Conservation (phyloP, 805 yeast genomes). For the Wickerhamiella qilinensis region DNA sequence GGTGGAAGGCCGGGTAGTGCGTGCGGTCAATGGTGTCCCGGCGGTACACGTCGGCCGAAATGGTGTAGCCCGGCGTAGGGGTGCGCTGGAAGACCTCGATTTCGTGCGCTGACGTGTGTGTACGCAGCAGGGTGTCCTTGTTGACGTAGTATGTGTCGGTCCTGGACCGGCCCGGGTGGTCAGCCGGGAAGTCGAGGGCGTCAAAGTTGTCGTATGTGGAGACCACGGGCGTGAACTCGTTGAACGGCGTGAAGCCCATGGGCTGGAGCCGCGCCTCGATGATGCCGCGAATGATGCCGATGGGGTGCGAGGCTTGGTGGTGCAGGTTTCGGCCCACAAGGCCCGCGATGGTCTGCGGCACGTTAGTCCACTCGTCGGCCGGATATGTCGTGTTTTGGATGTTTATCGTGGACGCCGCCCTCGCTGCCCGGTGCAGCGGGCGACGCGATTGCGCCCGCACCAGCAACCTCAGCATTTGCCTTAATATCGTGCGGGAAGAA, state of each 20-base stretch:
- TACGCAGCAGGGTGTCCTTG: constrained; percentile 53
- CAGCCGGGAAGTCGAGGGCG: constrained; percentile 73
- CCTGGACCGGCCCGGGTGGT: constrained; percentile 85
- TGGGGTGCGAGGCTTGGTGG: constrained; percentile 62
- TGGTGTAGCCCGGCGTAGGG: constrained; percentile 71
- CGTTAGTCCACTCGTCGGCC: constrained; percentile 73
- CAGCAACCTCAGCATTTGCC: too few species aligned
- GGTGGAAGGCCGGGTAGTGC: constrained; percentile 95
- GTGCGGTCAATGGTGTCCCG: constrained; percentile 91
- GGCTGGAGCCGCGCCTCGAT: constrained; percentile 52
- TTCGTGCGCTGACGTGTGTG: constrained; percentile 97
- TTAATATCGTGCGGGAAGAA: too few species aligned
- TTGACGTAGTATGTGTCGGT: constrained; percentile 90
- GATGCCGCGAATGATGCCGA: constrained; percentile 65
- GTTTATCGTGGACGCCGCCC: constrained; percentile 1
- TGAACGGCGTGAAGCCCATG: constrained; percentile 56
- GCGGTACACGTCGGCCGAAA: constrained; percentile 90
- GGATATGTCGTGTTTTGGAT: constrained; percentile 37
- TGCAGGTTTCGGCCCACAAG: constrained; percentile 63
- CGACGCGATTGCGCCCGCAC: too few species aligned
- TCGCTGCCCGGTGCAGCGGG: too few species aligned
- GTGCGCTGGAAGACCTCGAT: constrained; percentile 57
- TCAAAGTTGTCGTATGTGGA: constrained; percentile 77
- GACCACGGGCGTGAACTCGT: constrained; percentile 71
- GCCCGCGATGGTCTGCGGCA: constrained; percentile 54